Evolutionary conservation across 768 basidiomycete species (phyloP), one percentile per base, ranked within the genome.

Genomic region (Boletus vinaceobasis): DNA sequence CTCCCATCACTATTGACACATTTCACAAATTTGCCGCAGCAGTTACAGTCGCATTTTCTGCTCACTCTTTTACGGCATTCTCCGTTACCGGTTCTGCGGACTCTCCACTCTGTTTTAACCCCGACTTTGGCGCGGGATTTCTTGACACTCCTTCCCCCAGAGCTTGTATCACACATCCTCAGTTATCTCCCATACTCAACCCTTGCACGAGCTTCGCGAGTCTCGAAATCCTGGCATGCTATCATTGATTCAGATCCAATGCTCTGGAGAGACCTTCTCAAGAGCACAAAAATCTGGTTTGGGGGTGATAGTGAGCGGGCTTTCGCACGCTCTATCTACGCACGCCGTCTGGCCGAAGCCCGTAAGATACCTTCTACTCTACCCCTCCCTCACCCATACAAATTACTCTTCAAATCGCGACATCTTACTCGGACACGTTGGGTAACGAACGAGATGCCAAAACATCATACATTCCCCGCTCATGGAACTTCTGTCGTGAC

Each of bases 81-180:
- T 5, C 87, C 94, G 3, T 82, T 96, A 19, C 87, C 93, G 5
- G 96, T 98, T 36, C 79, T 99, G 27, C 88, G 96, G 48, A 90
- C 89, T 1, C 73, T 98, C 15, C 88, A 95, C 65, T 86, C 88
- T 35, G 89, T 98, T 62, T 78, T 98, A 61, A 87, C 89, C 1
- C 92, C 90, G 26, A 93, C 93, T 3, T 78, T 98, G 29, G 92
- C 93, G 21, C 88, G 95, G 61, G 97, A 99, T 73, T 99, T 98
- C 70, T 81, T 98, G 60, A 87, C 89, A 2, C 82, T 92, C 37
- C 83, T 98, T 10, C 97, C 97, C 5, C 86, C 90, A 33, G 96
- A 99, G 65, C 84, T 99, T 36, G 88, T 92, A 48, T 90, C 94
- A 1, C 88, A 90, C 59, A 82, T 98, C 58, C 81, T 98, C 58